A percentile compares a stretch with the other conserved stretches of the same genome.
These are phyloP conservation scores for Hyaloperonospora brassicae DNA, from an alignment of 352 stramenopile species.

Conservation along the genomic window DNA sequence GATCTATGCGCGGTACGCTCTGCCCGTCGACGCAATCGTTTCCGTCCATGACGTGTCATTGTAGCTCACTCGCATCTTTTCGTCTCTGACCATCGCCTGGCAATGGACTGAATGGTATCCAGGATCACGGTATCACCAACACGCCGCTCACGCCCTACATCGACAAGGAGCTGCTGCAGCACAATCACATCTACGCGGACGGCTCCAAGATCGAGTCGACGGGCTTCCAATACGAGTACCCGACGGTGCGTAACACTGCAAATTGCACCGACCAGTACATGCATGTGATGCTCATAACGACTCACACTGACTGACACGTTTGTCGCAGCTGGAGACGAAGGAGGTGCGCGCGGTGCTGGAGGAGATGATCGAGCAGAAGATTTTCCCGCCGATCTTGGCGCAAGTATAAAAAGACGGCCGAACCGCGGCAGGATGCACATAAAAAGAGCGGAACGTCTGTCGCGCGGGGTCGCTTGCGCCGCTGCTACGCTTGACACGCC, in stretches of 20 bases:
- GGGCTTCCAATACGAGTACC: conserved; percentile 68
- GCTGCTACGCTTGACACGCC: conserved; percentile 17
- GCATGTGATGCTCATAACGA: background rate
- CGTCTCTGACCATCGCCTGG: conserved; percentile 12
- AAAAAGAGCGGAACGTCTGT: conserved; percentile 4
- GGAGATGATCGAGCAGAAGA: conserved; percentile 70
- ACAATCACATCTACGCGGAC: conserved; percentile 76
- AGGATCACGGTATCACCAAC: conserved; percentile 75
- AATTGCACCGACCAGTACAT: conserved; percentile 1
- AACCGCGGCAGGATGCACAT: background rate
- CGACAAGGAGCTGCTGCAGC: conserved; percentile 79
- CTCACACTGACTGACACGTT: background rate
- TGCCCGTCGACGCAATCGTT: conserved; percentile 1
- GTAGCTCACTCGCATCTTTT: background rate
- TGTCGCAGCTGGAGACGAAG: conserved; percentile 41
- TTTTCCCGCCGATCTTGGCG: conserved; percentile 69
- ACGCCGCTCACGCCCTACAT: conserved; percentile 83
- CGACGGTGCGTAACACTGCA: conserved; percentile 31
- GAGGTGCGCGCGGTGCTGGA: conserved; percentile 56
- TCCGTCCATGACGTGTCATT: background rate
- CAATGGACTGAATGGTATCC: conserved; percentile 4
- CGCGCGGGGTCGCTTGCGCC: background rate
- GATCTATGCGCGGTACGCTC: conserved; percentile 57
- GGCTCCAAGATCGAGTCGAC: conserved; percentile 72
- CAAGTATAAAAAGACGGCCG: conserved; percentile 6